Conservation (phyloP, 768 basidiomycete genomes). For the Hortiboletus flavorubellus region DNA sequence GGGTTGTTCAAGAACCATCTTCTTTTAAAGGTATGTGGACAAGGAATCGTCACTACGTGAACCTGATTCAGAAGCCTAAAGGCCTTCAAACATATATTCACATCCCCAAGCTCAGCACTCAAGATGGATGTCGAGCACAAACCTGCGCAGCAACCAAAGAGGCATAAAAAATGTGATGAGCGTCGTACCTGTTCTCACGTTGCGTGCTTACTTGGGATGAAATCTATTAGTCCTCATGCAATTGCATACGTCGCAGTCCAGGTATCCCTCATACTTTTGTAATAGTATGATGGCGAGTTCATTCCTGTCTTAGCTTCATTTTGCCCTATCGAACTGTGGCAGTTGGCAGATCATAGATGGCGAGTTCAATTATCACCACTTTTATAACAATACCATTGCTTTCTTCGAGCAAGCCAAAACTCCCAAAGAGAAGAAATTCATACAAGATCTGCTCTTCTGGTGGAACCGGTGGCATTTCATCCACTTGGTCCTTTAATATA, state of each 20-base stretch:
- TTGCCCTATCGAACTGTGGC: not conserved
- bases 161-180: not conserved
- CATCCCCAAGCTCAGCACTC: not conserved
- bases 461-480: too few relatives aligned
- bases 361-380: not conserved
- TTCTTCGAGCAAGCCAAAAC: not conserved
- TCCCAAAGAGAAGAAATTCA: not conserved
- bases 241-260: constrained; percentile 1
- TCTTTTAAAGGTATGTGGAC: not conserved
- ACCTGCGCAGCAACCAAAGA: not conserved
- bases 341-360: not conserved
- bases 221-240: not conserved
- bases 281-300: too few relatives aligned
- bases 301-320: not conserved
- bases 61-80: not conserved
- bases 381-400: not conserved
- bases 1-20: not conserved
- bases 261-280: not conserved
- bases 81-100: not conserved
- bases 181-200: not conserved
- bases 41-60: not conserved
- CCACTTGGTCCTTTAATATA: too few relatives aligned
- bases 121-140: too few relatives aligned
- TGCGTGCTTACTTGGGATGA: not conserved
- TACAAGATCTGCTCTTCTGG: too few relatives aligned